phyloP scores from a whole-genome alignment of 2,329 filamentous ascomycete species.

The Fusarium cyanostomum region DNA sequence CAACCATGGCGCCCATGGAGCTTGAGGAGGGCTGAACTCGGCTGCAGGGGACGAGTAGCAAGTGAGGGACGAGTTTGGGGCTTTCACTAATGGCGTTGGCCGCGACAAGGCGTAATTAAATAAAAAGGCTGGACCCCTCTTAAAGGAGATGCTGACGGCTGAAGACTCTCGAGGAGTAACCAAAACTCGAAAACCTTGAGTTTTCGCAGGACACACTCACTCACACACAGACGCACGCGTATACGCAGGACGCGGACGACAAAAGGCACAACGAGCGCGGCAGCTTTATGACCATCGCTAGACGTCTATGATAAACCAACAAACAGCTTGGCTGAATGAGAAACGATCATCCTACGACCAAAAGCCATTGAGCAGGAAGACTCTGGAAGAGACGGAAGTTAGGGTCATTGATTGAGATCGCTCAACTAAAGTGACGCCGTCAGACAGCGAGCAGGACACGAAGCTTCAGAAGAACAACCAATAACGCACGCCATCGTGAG shows the following conservation, averaged over 20 bases:
- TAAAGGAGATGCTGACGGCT: conserved; percentile 1
- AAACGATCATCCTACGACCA: conserved; percentile 11
- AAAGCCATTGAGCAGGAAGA: conserved; percentile 23
- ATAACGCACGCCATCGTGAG: not conserved
- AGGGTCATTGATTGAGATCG: conserved; percentile 1
- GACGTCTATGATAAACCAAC: conserved; percentile 4
- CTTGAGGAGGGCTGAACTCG: conserved; percentile 39
- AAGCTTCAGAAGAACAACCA: not conserved
- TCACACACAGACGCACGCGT: not conserved
- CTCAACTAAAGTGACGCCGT: not conserved
- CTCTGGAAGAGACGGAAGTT: conserved; percentile 17
- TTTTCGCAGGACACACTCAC: conserved; percentile 12
- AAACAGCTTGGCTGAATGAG: conserved; percentile 15
- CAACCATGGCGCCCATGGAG: conserved; percentile 36
- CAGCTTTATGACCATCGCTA: conserved; percentile 5
- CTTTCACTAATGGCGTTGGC: conserved; percentile 22
- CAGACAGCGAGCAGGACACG: conserved; percentile 4
- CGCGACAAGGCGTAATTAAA: conserved; percentile 17
- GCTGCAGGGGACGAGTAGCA: conserved; percentile 32
- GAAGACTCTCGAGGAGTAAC: conserved; percentile 10
- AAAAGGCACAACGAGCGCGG: conserved; percentile 11
- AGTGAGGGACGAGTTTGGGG: conserved; percentile 17
- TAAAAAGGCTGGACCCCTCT: conserved; percentile 32
- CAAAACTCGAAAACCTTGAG: conserved; percentile 6
- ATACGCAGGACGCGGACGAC: conserved; percentile 24